phyloP scores from a whole-genome alignment of 2,329 filamentous ascomycete genomes.

The Aspergillus ustus region DNA sequence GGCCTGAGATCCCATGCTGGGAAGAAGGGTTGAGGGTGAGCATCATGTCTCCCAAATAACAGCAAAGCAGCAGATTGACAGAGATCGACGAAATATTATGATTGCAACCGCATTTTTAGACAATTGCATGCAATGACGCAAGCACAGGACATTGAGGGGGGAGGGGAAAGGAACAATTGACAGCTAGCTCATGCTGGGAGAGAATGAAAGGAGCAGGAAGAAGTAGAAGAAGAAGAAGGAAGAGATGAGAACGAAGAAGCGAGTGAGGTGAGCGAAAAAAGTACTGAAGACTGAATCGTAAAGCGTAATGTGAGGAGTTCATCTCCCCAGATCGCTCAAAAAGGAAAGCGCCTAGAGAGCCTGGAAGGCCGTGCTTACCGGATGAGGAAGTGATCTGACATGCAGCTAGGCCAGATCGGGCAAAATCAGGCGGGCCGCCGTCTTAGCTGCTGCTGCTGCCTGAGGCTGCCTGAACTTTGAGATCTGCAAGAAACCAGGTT shows the following conservation, averaged over 20 bases:
- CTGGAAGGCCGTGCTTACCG: constrained; percentile 26
- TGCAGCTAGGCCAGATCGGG: constrained; percentile 21
- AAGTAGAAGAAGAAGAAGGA: constrained; percentile 7
- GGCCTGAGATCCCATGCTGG: constrained; percentile 52
- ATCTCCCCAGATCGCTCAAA: constrained; percentile 28
- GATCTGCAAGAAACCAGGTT: neutral
- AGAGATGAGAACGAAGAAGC: neutral
- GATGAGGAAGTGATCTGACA: constrained; percentile 26
- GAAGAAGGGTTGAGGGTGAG: constrained; percentile 56
- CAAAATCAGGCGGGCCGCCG: constrained; percentile 13
- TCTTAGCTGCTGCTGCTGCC: constrained; percentile 2
- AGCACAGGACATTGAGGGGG: constrained; percentile 6
- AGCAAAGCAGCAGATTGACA: constrained; percentile 9
- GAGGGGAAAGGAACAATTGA: neutral
- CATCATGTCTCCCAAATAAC: constrained; percentile 45
- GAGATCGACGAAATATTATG: constrained; percentile 12
- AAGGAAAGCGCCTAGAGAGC: constrained; percentile 32
- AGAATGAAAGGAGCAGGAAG: neutral
- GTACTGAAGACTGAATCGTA: constrained; percentile 5
- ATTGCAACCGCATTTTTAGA: constrained; percentile 16
- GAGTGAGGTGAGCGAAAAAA: constrained; percentile 15
- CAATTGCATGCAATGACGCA: constrained; percentile 6
- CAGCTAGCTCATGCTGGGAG: neutral
- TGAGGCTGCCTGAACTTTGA: constrained; percentile 13
- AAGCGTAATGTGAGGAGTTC: constrained; percentile 16